Evolutionary conservation across 805 yeast species (phyloP).

Genomic region (Clavispora asparagi): DNA sequence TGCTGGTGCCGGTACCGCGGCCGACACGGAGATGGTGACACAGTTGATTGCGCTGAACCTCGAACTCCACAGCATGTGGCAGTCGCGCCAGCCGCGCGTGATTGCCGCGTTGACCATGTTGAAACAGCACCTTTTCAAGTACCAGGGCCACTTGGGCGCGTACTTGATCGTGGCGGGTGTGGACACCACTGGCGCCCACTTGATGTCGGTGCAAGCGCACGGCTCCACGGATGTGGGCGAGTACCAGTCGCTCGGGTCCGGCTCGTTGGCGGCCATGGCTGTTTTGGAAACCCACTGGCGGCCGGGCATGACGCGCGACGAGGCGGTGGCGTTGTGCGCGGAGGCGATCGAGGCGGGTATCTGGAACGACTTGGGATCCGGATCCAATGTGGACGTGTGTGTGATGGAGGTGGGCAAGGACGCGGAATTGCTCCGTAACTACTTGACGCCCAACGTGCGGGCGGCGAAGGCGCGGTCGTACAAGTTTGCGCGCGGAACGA

Average conservation of each 20-base stretch:
- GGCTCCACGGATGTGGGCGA: conserved; percentile 97
- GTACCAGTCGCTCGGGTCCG: conserved; percentile 90
- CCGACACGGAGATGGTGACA: conserved; percentile 97
- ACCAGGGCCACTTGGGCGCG: conserved; percentile 97
- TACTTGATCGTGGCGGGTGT: conserved; percentile 97
- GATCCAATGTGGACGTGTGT: conserved; percentile 96
- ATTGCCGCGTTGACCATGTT: conserved; percentile 88
- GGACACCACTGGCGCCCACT: conserved; percentile 93
- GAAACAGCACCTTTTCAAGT: conserved; percentile 92
- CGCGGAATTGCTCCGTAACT: conserved; percentile 80
- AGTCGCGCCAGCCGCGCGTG: conserved; percentile 86
- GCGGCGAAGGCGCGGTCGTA: conserved; percentile 76
- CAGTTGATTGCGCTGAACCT: conserved; percentile 86
- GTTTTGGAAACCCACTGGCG: conserved; percentile 88
- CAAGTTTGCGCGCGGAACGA: conserved; percentile 89
- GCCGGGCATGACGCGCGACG: conserved; percentile 71
- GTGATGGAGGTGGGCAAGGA: conserved; percentile 93
- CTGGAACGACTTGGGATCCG: conserved; percentile 98
- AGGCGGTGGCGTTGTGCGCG: conserved; percentile 85
- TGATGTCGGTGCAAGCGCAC: conserved; percentile 93
- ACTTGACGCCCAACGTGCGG: conserved; percentile 86
- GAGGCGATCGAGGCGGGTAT: conserved; percentile 97
- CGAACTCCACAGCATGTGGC: conserved; percentile 81
- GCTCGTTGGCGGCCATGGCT: conserved; percentile 98
- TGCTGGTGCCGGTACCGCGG: conserved; percentile 99